Base-by-base conservation (phyloP, 2,329 filamentous ascomycete genomes). In the Cordyceps fumosorosea region DNA sequence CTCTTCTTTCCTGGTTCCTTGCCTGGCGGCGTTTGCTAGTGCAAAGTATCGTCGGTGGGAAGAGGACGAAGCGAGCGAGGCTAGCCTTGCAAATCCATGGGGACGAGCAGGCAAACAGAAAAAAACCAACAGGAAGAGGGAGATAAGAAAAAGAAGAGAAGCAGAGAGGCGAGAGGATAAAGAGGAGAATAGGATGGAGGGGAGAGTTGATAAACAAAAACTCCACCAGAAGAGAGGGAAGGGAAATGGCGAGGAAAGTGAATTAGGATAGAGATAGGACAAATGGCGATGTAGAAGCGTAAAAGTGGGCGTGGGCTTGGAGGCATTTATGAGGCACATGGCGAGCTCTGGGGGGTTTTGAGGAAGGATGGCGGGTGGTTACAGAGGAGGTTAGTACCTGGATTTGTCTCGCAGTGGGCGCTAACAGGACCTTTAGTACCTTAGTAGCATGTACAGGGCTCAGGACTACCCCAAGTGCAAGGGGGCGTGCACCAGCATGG, bases 221-320 rank as follows among this genome's bases (percentile, higher is more conserved):
- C 37, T 53, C 57, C 57, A 53, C 57, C 48, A 59, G 56, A 20
- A 5, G 20, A 26, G 48, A 55, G 42, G n/a, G 18, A 26, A 62
- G 12, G 40, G n/a, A n/a, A 50, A 22, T 62, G 52, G 32, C 24
- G 34, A 44, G 57, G 37, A 53, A 47, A 52, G 26, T 42, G 20
- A 56, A 20, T 56, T 14, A 58, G 29, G 24, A 10, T 54, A 34
- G 45, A 54, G 42, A 54, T 60, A 48, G 58, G 58, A 60, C 51
- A 55, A 60, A 55, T 51, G 58, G 51, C 58, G 50, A 26, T 34
- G 55, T 37, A 14, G 34, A 47, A 50, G 54, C 12, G 54, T n/a
- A 57, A 62, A 62, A 57, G 60, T 52, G 60, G 60, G 54, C 16
- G 60, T 53, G 60, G 60, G 54, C 54, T 16, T 40, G 54, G 60